A percentile compares a stretch with the other conserved stretches of the same genome.
phyloP scores from a whole-genome alignment of 768 basidiomycete genomes.

The Tephrocybe sp. region DNA sequence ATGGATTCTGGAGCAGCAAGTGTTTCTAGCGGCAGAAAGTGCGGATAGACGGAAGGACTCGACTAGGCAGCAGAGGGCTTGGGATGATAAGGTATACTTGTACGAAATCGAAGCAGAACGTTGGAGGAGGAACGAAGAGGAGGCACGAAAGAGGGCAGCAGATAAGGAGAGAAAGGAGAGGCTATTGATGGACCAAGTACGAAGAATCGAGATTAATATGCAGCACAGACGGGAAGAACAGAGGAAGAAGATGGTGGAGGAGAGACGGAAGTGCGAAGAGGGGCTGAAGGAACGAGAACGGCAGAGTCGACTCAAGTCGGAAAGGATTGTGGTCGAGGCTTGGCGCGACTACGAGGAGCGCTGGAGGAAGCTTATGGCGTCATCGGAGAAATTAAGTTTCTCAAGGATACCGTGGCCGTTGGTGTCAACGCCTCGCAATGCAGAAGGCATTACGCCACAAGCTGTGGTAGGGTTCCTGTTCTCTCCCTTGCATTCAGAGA shows the following conservation, averaged over 20 bases:
- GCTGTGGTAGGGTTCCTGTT: slow-evolving; percentile 60
- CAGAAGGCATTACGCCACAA: slow-evolving; percentile 51
- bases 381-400: slow-evolving; percentile 53
- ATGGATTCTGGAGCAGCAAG: slow-evolving; percentile 65
- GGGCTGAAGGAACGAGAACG: slow-evolving; percentile 43
- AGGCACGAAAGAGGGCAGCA: slow-evolving; percentile 38
- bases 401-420: slow-evolving; percentile 72
- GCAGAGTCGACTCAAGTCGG: slow-evolving; percentile 37
- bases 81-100: slow-evolving; percentile 52
- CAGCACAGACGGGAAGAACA: slow-evolving; percentile 50
- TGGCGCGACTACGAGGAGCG: slow-evolving; percentile 65
- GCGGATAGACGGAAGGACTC: slow-evolving; percentile 14
- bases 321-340: slow-evolving; percentile 46
- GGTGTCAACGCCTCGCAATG: slow-evolving; percentile 34
- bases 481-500: slow-evolving; percentile 59
- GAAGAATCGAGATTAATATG: slow-evolving; percentile 50
- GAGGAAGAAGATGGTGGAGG: slow-evolving; percentile 43
- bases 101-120: slow-evolving; percentile 49
- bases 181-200: slow-evolving; percentile 52
- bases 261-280: slow-evolving; percentile 34
- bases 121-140: slow-evolving; percentile 52
- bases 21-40: slow-evolving; percentile 28
- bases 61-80: slow-evolving; percentile 31
- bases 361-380: slow-evolving; percentile 51
- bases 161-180: slow-evolving; percentile 46